Evolutionary conservation across 208 protist species (phyloP), one percentile per base, ranked within the genome.

Genomic region (Acanthamoeba royreba): DNA sequence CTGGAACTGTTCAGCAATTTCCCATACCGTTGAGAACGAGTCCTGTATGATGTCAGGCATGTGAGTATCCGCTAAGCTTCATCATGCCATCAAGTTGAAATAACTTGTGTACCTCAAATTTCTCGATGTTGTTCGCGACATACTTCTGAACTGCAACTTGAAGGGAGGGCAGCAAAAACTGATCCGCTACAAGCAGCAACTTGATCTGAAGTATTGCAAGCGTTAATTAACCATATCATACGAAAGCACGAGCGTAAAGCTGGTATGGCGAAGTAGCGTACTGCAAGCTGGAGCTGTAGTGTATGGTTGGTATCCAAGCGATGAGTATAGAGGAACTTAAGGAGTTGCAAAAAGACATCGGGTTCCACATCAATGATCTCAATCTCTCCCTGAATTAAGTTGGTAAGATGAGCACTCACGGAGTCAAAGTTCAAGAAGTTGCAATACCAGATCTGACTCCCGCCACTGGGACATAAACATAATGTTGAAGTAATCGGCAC

Each of bases 301-400:
- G n/a, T n/a, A n/a, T n/a, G n/a, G n/a, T n/a, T n/a, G 49, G 79
- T 28, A 52, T 31, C 47, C 19, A 88, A 33, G 28, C 35, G 79
- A 15, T 88, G 43, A 15, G 47, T 88, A 47, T 88, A 88, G 79
- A 88, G 79, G 46, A 88, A 88, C 47, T 61, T 53, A 38, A 88
- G 46, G 19, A 88, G 49, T 4, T n/a, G 49, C 25, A 88, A 33
- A 31, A 88, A 88, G 33, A 88, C 79, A 19, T 88, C 79, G 7
- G 49, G 49, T 47, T 88, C 79, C 19, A 88, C 69, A 28, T 81
- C 69, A 19, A 81, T 81, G 69, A 81, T 81, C 40, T 81, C 69
- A 19, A 81, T 81, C 69, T 81, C 69, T 33, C 69, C 69, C 69
- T 77, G 33, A n/a, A n/a, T n/a, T n/a, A n/a, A n/a, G 2, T 2